Evolutionary conservation across 2,329 filamentous ascomycete genomes (phyloP), one percentile per base, ranked within the genome.

Genomic region (Chrysoporthe puriensis): DNA sequence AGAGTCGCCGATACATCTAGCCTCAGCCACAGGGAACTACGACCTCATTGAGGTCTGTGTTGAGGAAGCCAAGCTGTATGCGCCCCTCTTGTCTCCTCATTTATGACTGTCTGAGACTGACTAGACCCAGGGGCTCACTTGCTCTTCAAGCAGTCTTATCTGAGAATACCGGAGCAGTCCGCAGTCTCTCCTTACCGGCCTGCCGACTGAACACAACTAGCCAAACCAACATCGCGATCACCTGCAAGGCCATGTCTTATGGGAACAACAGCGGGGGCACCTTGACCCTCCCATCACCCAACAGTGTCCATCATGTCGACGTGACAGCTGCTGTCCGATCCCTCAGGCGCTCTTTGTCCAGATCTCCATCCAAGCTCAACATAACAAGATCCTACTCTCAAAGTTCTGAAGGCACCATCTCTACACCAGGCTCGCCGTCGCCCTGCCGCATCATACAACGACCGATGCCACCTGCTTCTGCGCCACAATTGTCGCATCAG

Each of bases 331-430:
- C 92, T 62, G 91, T 97, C 71, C 88, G 93, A 76, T 92, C 93
- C 74, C 84, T 97, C 68, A 88, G 94, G 72, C 91, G 93, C 73
- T 97, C 95, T 36, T 85, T 97, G 71, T 97, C 94, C 67, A 88
- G 94, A 74, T 97, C 95, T n/a, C 95, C 95, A 13, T 97, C 95
- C 43, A 97, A 96, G 78, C 95, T 96, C 77, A 85, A 87, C 66
- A 82, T 96, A 46, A 77, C 79, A 62, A 83, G 84, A 70, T 77
- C 81, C 58, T 78, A 78, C 57, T 85, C 85, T 0, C 81, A 84
- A 70, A 79, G 77, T 67, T 82, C 83, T 16, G 80, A 85, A 44
- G 76, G 77, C 70, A 86, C 88, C 66, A 80, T 82, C 58, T 84
- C 83, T 60, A 87, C 86, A 58, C 84, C 85, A 46, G 80, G 88